phyloP scores from a whole-genome alignment of 805 yeast genomes.

The Pachysolen tannophilus region DNA sequence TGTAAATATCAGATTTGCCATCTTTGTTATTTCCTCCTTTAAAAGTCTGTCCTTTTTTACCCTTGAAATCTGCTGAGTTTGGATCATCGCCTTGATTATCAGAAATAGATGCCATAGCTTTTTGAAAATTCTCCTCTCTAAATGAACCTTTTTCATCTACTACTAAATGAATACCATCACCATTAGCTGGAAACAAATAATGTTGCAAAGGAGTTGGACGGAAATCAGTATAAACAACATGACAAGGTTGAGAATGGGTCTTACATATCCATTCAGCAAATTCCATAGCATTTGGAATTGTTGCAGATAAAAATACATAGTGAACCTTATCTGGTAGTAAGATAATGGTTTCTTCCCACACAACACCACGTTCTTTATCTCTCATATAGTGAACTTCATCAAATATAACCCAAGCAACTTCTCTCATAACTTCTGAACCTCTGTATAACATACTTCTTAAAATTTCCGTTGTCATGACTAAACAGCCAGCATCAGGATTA shows the following conservation, averaged over 20 bases:
- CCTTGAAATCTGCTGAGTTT: constrained; percentile 47
- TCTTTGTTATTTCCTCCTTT: constrained; percentile 85
- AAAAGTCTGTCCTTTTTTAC: constrained; percentile 71
- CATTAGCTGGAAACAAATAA: constrained; percentile 96
- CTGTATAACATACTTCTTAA: constrained; percentile 92
- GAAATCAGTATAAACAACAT: constrained; percentile 96
- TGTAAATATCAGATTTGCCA: constrained; percentile 80
- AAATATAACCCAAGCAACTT: constrained; percentile 97
- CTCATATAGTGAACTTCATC: constrained; percentile 99
- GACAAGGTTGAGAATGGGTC: constrained; percentile 94
- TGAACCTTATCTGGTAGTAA: constrained; percentile 93
- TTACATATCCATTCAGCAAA: constrained; percentile 98
- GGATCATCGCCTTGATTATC: constrained; percentile 84
- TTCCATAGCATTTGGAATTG: constrained; percentile 97
- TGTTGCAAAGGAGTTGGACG: constrained; percentile 99
- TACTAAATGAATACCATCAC: constrained; percentile 94
- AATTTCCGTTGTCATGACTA: constrained; percentile 99
- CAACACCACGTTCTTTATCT: constrained; percentile 97
- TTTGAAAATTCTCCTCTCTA: constrained; percentile 96
- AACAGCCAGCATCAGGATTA: constrained; percentile 96
- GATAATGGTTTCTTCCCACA: constrained; percentile 98
- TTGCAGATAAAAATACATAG: constrained; percentile 89
- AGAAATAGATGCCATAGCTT: constrained; percentile 92
- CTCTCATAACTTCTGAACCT: constrained; percentile 97
- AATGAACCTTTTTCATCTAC: constrained; percentile 96